Percentiles rank a stretch among this genome's conserved stretches.
Conservation (phyloP, 768 basidiomycete genomes). For the Leccinum rimulosum region DNA sequence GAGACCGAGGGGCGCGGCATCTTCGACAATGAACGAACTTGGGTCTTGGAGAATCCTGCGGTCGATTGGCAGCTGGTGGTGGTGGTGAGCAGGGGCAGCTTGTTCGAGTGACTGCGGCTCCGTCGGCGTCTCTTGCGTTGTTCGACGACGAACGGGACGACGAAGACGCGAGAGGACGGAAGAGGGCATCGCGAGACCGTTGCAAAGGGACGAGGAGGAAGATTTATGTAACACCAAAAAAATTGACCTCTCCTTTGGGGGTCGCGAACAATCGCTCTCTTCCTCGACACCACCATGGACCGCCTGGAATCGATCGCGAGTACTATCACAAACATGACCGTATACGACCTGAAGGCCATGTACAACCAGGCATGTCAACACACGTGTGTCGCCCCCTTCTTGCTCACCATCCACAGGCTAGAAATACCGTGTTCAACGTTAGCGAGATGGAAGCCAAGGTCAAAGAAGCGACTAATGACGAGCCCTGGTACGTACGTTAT, state of each 20-base stretch:
- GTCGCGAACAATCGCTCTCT: conserved; percentile 13
- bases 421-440: conserved; percentile 94
- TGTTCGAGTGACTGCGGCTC: neutral
- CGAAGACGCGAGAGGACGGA: conserved; percentile 35
- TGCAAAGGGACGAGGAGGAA: neutral
- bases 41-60: conserved; percentile 32
- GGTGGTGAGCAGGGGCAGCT: neutral
- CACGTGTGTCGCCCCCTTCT: neutral
- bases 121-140: conserved; percentile 10
- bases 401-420: conserved; percentile 57
- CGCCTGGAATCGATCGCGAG: conserved; percentile 71
- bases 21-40: conserved; percentile 20
- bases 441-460: conserved; percentile 98
- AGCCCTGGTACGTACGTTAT: conserved; percentile 83
- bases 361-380: conserved; percentile 76
- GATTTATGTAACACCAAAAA: neutral
- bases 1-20: conserved; percentile 19
- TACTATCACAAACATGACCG: conserved; percentile 75
- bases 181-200: conserved; percentile 16
- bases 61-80: conserved; percentile 16
- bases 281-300: conserved; percentile 56
- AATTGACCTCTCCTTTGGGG: conserved; percentile 26
- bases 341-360: conserved; percentile 94
- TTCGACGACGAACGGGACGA: conserved; percentile 22
- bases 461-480: conserved; percentile 94